Base-by-base conservation (phyloP, 371 early-diverging fungal genomes). In the Haplosporangium sp. region DNA sequence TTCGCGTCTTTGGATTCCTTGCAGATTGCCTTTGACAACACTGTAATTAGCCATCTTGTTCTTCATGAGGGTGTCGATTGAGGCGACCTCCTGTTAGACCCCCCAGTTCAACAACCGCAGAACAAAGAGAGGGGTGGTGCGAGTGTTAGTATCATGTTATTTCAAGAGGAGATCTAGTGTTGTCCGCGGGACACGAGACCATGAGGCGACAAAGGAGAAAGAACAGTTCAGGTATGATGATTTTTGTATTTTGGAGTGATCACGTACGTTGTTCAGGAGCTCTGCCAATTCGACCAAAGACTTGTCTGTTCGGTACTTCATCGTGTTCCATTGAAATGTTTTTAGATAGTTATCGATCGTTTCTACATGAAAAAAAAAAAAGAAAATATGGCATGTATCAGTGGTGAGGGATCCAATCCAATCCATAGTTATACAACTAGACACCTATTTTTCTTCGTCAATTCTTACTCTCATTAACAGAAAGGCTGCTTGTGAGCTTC, bases 241-340 rank as follows among this genome's bases (percentile, higher is more conserved):
- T 46, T 46, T 46, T 16, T 14, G 29, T 29, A 29, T 29, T 29
- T 29, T 29, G 29, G 13, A n/a, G 5, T n/a, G 36, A 5, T 13
- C 62, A 61, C 64, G 55, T 63, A 76, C 76, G 41, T 62, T 76
- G 60, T 76, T 68, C 55, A 98, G 88, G 55, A 89, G 83, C 42
- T 91, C 89, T 1, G 92, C 86, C 13, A 96, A 89, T 67, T 98
- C 99, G 58, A 90, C 87, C 67, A 98, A 82, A 8, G 95, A 87
- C 82, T 94, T 94, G 83, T 98, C 99, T 0, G 93, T 89, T 55
- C 99, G 89, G 81, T 96, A 98, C 82, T 96, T 97, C 91, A 95
- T 92, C n/a, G 91, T 90, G 81, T 98, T 95, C 99, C 99, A 98
- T 57, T 91, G 86, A 74, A 98, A 98, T 36, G 89, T 84, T 63